Base-by-base conservation (phyloP, 805 yeast genomes). In the Pichia pseudocactophila region DNA sequence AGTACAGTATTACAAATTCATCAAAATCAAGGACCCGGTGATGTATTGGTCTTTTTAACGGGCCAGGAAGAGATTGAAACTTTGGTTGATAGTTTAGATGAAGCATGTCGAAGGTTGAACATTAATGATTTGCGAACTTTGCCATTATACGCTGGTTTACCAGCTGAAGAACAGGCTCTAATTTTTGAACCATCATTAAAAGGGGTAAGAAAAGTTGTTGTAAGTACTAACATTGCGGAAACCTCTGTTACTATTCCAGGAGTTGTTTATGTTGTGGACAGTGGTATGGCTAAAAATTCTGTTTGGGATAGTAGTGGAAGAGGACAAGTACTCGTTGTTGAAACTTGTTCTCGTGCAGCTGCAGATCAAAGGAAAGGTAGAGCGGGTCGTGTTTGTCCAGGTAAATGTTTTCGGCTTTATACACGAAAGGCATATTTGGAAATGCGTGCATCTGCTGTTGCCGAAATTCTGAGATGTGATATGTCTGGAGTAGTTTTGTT, bases 311-410 rank as follows among this genome's bases (percentile, higher is more conserved):
- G 95, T 88, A 46, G 80, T 89, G 28, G 69, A 92, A 46, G 76
- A 82, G 37, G 25, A 11, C 31, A 28, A n/a, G 15, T 12, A 10
- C 31, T 28, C 12, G 13, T n/a, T 28, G 88, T 92, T 5, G 76
- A 81, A 13, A 94, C 96, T 0, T 87, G 95, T 49, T 89, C 97
- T 0, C 80, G 80, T 55, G 98, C 98, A 0, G 88, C 95, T 34
- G 97, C 96, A 0, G 89, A 87, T 54, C 98, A 92, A 64, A 71
- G 98, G 55, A 89, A 96, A 1, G 98, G 98, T 58, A 78, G 98
- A 68, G 98, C 97, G 6, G 98, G 98, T 34, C 80, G 98, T 68
- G 88, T 95, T 7, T 89, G 95, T 1, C 96, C 97, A 0, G 98
- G 98, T 15, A 85, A 86, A 57, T 92, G 97, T 62, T 92, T 82